These are phyloP conservation scores for Rhizopus arrhizus DNA, from an alignment of 371 early-diverging fungal genomes.

Conservation along the genomic window DNA sequence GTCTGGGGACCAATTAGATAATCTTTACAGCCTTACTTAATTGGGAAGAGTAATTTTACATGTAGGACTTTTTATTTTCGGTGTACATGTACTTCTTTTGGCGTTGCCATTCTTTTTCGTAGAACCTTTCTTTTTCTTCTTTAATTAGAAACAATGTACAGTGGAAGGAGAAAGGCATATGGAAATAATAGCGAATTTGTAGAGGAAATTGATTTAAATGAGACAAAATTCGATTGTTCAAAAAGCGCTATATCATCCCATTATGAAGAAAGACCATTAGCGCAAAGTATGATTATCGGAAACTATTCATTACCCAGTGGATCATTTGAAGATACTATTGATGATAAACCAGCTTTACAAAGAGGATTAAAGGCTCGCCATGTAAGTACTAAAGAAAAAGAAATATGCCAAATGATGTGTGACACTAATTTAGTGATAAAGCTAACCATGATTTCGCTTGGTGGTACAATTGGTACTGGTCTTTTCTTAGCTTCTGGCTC, in stretches of 20 bases:
- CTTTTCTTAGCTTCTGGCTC: slow-evolving; percentile 80
- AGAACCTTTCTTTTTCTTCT: too few species aligned
- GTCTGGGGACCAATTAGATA: too few species aligned
- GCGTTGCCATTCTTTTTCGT: too few species aligned
- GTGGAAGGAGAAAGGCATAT: too few species aligned
- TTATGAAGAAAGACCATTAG: slow-evolving; percentile 5
- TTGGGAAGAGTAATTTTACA: too few species aligned
- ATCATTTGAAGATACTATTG: background rate
- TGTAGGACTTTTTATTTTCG: too few species aligned
- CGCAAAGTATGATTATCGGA: background rate
- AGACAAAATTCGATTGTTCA: background rate
- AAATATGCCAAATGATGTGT: background rate
- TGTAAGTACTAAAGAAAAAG: slow-evolving; percentile 17
- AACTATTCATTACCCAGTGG: background rate
- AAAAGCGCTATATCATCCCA: slow-evolving; percentile 1
- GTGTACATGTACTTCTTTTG: too few species aligned
- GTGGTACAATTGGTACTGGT: slow-evolving; percentile 82
- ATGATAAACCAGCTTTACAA: slow-evolving; percentile 16
- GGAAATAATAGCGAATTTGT: background rate
- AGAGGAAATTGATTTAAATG: background rate
- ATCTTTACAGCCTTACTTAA: too few species aligned
- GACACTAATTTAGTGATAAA: slow-evolving; percentile 6
- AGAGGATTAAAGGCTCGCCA: slow-evolving; percentile 33
- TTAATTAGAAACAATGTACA: too few species aligned
- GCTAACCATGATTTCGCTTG: slow-evolving; percentile 77